A percentile compares a stretch with the other conserved stretches of the same genome.
These are phyloP conservation scores for Annona squamosa DNA, from an alignment of 164 flowering plant species.

Conservation along the genomic window DNA sequence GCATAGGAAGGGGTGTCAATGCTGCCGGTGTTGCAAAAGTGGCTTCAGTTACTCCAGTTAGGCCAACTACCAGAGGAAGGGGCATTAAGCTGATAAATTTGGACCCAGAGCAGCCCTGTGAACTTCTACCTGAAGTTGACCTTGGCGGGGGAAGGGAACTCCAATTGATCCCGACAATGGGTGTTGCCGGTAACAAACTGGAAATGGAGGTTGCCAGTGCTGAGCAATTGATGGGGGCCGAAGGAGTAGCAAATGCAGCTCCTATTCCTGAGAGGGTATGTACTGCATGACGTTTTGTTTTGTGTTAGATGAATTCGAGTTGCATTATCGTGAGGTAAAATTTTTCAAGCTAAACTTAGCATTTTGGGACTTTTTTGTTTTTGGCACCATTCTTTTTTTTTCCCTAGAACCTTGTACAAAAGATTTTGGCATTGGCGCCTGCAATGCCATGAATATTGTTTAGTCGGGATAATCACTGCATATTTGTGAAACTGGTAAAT, in stretches of 20 bases:
- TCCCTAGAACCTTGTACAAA: too few species aligned
- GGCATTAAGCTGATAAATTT: slow-evolving; percentile 61
- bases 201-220: slow-evolving; percentile 71
- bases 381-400: background rate
- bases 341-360: background rate
- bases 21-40: slow-evolving; percentile 57
- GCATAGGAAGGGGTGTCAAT: slow-evolving; percentile 77
- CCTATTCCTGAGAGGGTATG: slow-evolving; percentile 85
- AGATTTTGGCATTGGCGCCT: background rate
- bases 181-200: slow-evolving; percentile 44
- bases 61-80: slow-evolving; percentile 70
- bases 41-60: slow-evolving; percentile 41
- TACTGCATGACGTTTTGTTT: background rate
- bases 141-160: slow-evolving; percentile 44
- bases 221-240: slow-evolving; percentile 63
- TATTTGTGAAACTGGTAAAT: background rate
- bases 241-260: slow-evolving; percentile 59
- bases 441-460: background rate
- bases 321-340: background rate
- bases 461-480: background rate
- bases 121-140: slow-evolving; percentile 51
- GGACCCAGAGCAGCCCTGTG: slow-evolving; percentile 69
- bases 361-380: background rate
- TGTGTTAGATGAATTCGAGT: background rate
- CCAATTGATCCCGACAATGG: slow-evolving; percentile 44